Evolutionary conservation across 768 basidiomycete species (phyloP), one percentile per base, ranked within the genome.

Genomic region (Naganishia kalamii): DNA sequence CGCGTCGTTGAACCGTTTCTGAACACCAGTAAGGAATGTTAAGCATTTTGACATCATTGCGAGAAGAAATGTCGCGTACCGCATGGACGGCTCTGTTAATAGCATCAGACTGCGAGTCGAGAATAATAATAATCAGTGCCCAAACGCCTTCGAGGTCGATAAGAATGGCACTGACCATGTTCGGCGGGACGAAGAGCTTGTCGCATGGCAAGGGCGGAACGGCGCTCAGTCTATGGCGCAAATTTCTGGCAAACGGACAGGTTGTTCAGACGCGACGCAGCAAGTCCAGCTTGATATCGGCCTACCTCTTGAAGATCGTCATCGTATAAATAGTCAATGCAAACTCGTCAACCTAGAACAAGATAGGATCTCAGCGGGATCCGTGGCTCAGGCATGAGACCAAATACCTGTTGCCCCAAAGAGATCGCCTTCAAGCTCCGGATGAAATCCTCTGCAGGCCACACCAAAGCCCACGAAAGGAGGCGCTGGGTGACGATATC

Each of bases 71-170:
- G 2, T 5, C 32, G 8, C 77, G 67, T 43, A 78, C 76, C 23
- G 69, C 63, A 46, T 77, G 75, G 4, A 75, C 73, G n/a, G 78
- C 76, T 37, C 71, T 65, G 54, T 79, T 79, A 66, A 79, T 72
- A 0, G 72, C 70, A 44, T 74, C 72, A 7, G 73, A 33, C 54
- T 57, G n/a, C 19, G 3, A 40, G n/a, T n/a, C 6, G 37, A 41
- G 7, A 4, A 13, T 4, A 41, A 2, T 23, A 3, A 25, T 37
- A 8, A 8, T 13, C n/a, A 12, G 15, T n/a, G 54, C 5, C 7
- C 48, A 32, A 37, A 27, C 5, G 27, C 23, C 21, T 10, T 33
- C 27, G 30, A 40, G 2, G 17, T 35, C 10, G 32, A 52, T 35
- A n/a, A 2, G 30, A 52, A 2, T 37, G 19, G 15, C 12, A 52